Base-by-base conservation (phyloP, 768 basidiomycete genomes). In the Suillus ampliporus region DNA sequence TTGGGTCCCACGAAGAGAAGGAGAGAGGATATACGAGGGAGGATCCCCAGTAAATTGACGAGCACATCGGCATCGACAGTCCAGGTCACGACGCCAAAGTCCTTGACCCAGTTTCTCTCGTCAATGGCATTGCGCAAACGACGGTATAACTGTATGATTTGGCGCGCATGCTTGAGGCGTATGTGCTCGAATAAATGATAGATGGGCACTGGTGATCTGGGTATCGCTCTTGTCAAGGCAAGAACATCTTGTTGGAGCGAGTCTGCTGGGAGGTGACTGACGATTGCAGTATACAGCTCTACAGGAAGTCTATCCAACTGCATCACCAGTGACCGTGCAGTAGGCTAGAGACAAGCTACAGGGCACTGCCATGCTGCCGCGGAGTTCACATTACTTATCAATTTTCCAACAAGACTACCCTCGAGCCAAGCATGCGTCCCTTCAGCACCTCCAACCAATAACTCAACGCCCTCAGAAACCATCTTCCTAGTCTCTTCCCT, bases 11-110 rank as follows among this genome's bases (percentile, higher is more conserved):
- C 80, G 73, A 86, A 87, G 56, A 97, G 72, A 28, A 72, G 76
- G 64, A 97, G 71, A 8, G 76, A 75, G 28, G 73, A 71, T 21
- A 92, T 65, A 21, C 77, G 74, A 2, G 86, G 80, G 10, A 95
- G 76, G 40, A 89, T 75, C 23, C 76, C 72, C 21, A 95, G 65
- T n/a, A 93, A 69, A 70, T 91, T 91, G 68, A 89, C 81, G 46
- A 93, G 76, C 15, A 92, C 83, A 62, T 92, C 88, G 3, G 91
- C 89, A 69, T 95, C 91, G 34, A 86, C 87, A 8, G 71, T 79
- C 91, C 91, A 95, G 15, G 82, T 77, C 71, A 87, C 81, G 38
- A 90, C 70, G 15, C 77, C 78, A 57, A 91, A 76, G 8, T 78
- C 77, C 51, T 80, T 79, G 11, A 91, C 76, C 78, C 82, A 82